Evolutionary conservation across 306 rosid species (phyloP).

Genomic region (Prunus mongolica): DNA sequence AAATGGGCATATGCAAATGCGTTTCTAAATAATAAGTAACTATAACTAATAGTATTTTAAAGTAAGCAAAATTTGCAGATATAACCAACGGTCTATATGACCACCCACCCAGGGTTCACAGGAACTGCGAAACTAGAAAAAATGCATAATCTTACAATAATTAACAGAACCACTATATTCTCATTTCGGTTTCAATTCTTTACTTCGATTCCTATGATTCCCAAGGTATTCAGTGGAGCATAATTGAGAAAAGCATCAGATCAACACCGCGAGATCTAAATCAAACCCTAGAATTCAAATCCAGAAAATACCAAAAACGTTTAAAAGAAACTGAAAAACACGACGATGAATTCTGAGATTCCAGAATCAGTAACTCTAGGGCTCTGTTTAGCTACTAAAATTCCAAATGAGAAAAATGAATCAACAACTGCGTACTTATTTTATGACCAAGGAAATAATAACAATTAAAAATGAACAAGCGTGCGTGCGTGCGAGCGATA

Average conservation of each 20-base stretch:
- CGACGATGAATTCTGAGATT: not conserved
- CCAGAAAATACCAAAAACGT: not conserved
- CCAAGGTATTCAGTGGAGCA: not conserved
- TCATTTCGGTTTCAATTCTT: not conserved
- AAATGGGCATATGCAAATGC: not conserved
- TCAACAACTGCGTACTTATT: not conserved
- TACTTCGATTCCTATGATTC: constrained; percentile 2
- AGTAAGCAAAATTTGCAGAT: not conserved
- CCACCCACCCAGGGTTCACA: not conserved
- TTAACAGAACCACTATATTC: not conserved
- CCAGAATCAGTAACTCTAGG: not conserved
- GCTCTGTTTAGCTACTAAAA: not conserved
- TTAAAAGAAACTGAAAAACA: not conserved
- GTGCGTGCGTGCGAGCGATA: not conserved
- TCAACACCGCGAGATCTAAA: constrained; percentile 8
- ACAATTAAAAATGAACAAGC: not conserved
- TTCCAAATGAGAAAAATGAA: not conserved
- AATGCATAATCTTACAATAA: not conserved
- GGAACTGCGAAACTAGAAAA: not conserved
- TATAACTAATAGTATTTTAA: not conserved
- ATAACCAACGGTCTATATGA: not conserved
- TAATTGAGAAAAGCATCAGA: constrained; percentile 4
- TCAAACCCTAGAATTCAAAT: constrained; percentile 32
- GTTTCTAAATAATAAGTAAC: not conserved
- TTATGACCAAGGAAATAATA: not conserved